Evolutionary conservation across 2,329 filamentous ascomycete genomes (phyloP), one percentile per base, ranked within the genome.

Genomic region (Xylariaceae sp.): DNA sequence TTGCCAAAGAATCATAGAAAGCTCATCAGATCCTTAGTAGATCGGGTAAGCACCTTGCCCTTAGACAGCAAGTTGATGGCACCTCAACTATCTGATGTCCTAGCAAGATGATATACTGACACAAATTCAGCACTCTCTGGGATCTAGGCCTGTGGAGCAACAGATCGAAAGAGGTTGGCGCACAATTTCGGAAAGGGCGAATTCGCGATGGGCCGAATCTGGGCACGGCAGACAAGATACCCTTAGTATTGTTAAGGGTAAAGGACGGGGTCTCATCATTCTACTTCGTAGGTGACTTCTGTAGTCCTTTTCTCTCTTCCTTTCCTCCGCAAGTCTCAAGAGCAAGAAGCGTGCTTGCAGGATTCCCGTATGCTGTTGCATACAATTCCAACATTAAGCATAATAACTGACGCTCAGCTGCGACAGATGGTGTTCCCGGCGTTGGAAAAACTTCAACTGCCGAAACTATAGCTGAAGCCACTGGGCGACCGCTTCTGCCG

Each of bases 371-470:
- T n/a, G n/a, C n/a, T n/a, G n/a, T n/a, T n/a, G n/a, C n/a, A n/a
- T n/a, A n/a, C n/a, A n/a, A n/a, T n/a, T n/a, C n/a, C n/a, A n/a
- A n/a, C n/a, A n/a, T n/a, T n/a, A n/a, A n/a, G n/a, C n/a, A n/a
- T n/a, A n/a, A n/a, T n/a, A n/a, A n/a, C n/a, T n/a, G n/a, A n/a
- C n/a, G n/a, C n/a, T n/a, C n/a, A n/a, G n/a, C n/a, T n/a, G n/a
- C n/a, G n/a, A n/a, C n/a, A n/a, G n/a, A 68, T 45, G 72, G 72
- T 1, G 64, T 64, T 1, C 71, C 72, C 1, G 71, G 72, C 0
- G 72, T 71, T 3, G 72, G 73, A 11, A 74, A 75, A 60, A 73
- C 71, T 1, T 65, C 69, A 20, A 75, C 72, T 1, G 73, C 70
- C 0, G 69, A 73, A 54, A 65, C 68, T 24, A 71, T 77, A 1